These are phyloP conservation scores for Boletus patriciae DNA, from an alignment of 768 basidiomycete genomes.

Conservation along the genomic window DNA sequence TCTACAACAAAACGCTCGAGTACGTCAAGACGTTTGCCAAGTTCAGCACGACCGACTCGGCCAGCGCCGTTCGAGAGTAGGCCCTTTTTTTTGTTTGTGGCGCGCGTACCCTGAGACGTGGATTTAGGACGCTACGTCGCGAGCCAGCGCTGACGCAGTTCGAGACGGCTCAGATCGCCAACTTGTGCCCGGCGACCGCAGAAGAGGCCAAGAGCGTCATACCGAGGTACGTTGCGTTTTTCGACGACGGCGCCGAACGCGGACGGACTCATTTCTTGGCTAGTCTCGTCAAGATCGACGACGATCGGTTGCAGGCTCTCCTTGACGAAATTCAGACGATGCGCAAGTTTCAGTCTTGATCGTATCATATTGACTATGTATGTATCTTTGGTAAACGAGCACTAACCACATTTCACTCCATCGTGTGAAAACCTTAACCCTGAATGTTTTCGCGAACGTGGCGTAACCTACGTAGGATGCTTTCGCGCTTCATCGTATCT, in stretches of 20 bases:
- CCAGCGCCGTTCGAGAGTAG: slow-evolving; percentile 84
- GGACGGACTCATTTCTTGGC: not conserved
- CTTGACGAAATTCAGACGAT: slow-evolving; percentile 88
- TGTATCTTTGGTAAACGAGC: no score
- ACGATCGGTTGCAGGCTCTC: slow-evolving; percentile 77
- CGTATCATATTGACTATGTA: not conserved
- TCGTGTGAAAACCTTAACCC: no score
- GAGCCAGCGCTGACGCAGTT: slow-evolving; percentile 83
- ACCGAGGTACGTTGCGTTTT: slow-evolving; percentile 59
- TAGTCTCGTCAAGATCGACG: slow-evolving; percentile 86
- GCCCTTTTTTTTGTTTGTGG: slow-evolving; percentile 21
- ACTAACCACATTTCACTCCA: no score
- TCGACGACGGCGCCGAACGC: not conserved
- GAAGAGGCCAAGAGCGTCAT: slow-evolving; percentile 92
- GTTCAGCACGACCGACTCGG: slow-evolving; percentile 83
- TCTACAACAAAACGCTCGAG: slow-evolving; percentile 90
- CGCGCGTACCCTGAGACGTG: not conserved
- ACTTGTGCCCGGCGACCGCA: slow-evolving; percentile 81
- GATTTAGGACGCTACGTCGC: slow-evolving; percentile 67
- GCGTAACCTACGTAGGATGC: slow-evolving; percentile 14
- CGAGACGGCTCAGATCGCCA: slow-evolving; percentile 91
- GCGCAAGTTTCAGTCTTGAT: slow-evolving; percentile 83
- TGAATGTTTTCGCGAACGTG: slow-evolving; percentile 17
- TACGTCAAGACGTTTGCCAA: slow-evolving; percentile 91
- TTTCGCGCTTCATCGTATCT: slow-evolving; percentile 12